phyloP scores from a whole-genome alignment of 2,329 filamentous ascomycete species.

The Ophiostoma angusticollis region DNA sequence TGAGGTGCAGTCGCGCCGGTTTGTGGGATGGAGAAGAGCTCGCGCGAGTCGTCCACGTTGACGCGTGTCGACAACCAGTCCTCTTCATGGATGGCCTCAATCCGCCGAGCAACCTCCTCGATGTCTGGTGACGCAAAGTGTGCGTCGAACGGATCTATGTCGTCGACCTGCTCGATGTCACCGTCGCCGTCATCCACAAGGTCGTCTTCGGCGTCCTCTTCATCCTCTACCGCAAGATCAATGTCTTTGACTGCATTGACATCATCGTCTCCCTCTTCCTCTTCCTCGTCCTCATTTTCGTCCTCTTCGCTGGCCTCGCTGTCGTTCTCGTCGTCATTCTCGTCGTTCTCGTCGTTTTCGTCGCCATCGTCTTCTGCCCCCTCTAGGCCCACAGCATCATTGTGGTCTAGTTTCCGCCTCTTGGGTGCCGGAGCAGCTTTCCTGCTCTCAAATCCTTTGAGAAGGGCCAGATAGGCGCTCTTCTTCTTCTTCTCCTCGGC shows the following conservation, averaged over 20 bases:
- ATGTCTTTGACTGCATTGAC: conserved; percentile 22
- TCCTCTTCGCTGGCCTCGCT: neutral
- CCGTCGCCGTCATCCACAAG: conserved; percentile 31
- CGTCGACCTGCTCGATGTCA: conserved; percentile 33
- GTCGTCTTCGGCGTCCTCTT: conserved; percentile 30
- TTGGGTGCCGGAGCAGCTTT: conserved; percentile 33
- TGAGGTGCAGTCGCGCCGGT: conserved; percentile 24
- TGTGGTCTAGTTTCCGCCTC: conserved; percentile 41
- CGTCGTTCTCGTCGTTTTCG: conserved; percentile 11
- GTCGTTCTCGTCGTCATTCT: conserved; percentile 18
- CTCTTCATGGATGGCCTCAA: conserved; percentile 36
- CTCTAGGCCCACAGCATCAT: neutral
- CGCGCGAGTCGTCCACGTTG: conserved; percentile 33
- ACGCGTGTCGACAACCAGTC: conserved; percentile 39
- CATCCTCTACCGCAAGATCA: conserved; percentile 35
- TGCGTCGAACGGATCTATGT: conserved; percentile 60
- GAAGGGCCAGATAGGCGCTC: conserved; percentile 41
- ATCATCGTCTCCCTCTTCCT: conserved; percentile 16
- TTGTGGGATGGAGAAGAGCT: conserved; percentile 34
- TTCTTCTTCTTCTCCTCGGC: conserved; percentile 21
- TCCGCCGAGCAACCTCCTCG: conserved; percentile 38
- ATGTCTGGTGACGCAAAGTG: conserved; percentile 65
- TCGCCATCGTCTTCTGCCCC: conserved; percentile 9
- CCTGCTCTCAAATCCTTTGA: conserved; percentile 42
- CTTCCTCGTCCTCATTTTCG: neutral